These are phyloP conservation scores for Fusarium sp. DNA, from an alignment of 2,329 filamentous ascomycete genomes.

Conservation along the genomic window DNA sequence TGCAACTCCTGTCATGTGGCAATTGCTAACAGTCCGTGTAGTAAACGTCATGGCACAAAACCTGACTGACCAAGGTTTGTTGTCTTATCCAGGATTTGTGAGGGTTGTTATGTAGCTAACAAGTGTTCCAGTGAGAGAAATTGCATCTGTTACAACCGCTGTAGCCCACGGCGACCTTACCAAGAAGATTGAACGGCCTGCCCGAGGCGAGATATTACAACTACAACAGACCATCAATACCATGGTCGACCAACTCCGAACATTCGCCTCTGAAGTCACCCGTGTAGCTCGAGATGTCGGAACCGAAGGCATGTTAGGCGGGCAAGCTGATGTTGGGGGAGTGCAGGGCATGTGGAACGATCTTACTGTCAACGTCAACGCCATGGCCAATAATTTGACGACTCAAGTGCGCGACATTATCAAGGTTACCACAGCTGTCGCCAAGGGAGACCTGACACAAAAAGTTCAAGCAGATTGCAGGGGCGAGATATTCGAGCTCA, in stretches of 20 bases:
- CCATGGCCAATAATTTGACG: conserved; percentile 88
- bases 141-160: conserved; percentile 85
- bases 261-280: conserved; percentile 86
- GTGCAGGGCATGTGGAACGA: conserved; percentile 93
- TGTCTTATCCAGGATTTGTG: neutral
- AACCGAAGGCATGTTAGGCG: conserved; percentile 84
- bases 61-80: conserved; percentile 77
- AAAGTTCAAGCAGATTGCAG: conserved; percentile 94
- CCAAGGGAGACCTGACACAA: conserved; percentile 91
- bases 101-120: conserved; percentile 26
- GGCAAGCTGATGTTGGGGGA: conserved; percentile 84
- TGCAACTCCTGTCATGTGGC: neutral
- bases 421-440: conserved; percentile 78
- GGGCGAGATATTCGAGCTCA: conserved; percentile 93
- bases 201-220: conserved; percentile 84
- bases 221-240: conserved; percentile 89
- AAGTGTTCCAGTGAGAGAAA: conserved; percentile 74
- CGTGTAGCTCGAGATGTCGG: conserved; percentile 86
- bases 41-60: conserved; percentile 89
- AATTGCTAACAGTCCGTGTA: conserved; percentile 50
- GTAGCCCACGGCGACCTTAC: conserved; percentile 86
- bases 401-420: conserved; percentile 96
- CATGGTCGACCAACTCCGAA: conserved; percentile 88
- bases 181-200: conserved; percentile 85
- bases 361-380: conserved; percentile 86